A percentile compares a stretch with the other conserved stretches of the same genome.
phyloP scores from a whole-genome alignment of 768 basidiomycete species.

The Kwoniella botswanensis region DNA sequence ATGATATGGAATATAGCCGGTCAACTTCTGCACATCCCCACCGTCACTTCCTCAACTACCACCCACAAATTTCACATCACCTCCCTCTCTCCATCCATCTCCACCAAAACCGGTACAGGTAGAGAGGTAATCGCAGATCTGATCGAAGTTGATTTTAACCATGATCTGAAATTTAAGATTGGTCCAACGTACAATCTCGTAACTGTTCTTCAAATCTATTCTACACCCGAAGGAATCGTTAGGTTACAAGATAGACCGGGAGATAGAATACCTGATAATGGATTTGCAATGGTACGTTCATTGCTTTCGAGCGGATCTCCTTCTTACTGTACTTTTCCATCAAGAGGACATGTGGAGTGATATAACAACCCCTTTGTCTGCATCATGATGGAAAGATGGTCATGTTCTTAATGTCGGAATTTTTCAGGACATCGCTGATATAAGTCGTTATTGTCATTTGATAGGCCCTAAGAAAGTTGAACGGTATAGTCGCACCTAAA shows the following conservation, averaged over 20 bases:
- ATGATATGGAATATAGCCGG: no score
- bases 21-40: conserved; percentile 52
- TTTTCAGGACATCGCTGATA: no score
- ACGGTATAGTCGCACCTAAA: conserved; percentile 49
- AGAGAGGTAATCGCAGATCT: conserved; percentile 23
- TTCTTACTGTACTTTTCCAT: no score
- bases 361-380: no score
- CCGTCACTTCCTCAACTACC: conserved; percentile 38
- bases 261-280: conserved; percentile 49
- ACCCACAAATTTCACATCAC: conserved; percentile 40
- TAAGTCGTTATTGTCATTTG: no score
- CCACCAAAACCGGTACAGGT: conserved; percentile 24
- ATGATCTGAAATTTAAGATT: conserved; percentile 48
- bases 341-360: no score
- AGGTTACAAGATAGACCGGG: conserved; percentile 52
- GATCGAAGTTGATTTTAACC: conserved; percentile 46
- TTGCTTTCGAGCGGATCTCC: background rate
- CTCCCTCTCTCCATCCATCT: conserved; percentile 18
- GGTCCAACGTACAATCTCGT: conserved; percentile 45
- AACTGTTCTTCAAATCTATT: conserved; percentile 47
- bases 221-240: conserved; percentile 41
- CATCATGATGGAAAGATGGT: no score
- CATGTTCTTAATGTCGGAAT: no score
- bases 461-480: conserved; percentile 49
- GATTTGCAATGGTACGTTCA: conserved; percentile 38